These are phyloP conservation scores for Corymbia calophylla DNA, from an alignment of 441 rosid genomes.

Conservation along the genomic window DNA sequence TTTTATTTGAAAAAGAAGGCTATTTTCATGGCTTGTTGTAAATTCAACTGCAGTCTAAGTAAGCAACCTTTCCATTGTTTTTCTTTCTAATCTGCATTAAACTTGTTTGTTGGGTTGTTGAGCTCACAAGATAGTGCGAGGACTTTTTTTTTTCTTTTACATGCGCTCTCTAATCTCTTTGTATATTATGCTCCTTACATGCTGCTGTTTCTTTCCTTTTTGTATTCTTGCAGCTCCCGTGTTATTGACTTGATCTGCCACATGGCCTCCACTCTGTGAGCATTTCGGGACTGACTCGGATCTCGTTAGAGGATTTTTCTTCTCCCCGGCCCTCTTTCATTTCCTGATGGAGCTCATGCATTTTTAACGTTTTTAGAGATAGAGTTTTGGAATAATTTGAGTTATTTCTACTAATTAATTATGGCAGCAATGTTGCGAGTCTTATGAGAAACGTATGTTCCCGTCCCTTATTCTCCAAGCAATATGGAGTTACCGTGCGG, in stretches of 20 bases:
- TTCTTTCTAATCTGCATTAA: not conserved
- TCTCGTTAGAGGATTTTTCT: not conserved
- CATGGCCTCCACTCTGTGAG: not conserved
- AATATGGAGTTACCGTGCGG: not conserved
- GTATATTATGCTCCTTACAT: not conserved
- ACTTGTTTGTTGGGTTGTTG: not conserved
- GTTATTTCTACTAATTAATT: not conserved
- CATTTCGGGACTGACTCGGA: not conserved
- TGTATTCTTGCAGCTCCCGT: not conserved
- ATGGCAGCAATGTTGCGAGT: not conserved
- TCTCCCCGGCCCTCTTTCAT: not conserved
- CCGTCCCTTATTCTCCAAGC: not conserved
- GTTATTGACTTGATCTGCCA: conserved; percentile 2
- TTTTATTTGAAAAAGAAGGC: not conserved
- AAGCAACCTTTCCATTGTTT: too few relatives aligned
- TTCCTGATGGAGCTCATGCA: not conserved
- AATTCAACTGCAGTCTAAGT: not conserved
- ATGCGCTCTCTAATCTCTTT: not conserved
- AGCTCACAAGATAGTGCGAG: not conserved
- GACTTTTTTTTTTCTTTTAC: not conserved
- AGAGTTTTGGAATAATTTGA: not conserved
- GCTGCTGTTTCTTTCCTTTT: not conserved
- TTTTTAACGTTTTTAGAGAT: not conserved
- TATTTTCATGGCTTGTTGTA: not conserved
- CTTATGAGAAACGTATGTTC: not conserved